Evolutionary conservation across 1,284 basidiomycete species (phyloP).

Genomic region (Austropuccinia psidii): DNA sequence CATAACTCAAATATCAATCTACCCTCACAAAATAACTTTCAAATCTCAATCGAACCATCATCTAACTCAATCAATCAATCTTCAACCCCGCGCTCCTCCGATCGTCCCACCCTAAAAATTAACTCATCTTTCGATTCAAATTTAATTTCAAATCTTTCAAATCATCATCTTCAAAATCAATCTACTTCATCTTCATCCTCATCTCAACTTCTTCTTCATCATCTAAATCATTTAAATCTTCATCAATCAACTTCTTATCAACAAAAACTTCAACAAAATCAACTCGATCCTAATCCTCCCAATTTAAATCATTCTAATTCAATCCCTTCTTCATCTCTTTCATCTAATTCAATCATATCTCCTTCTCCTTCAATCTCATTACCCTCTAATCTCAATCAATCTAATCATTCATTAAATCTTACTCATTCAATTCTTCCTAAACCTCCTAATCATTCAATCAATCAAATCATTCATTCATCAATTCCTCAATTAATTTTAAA

Average conservation of each 20-base stretch:
- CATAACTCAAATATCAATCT: neutral
- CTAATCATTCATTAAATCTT: neutral
- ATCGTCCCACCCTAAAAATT: neutral
- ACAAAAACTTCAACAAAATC: neutral
- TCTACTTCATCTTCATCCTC: neutral
- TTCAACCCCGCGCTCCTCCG: neutral
- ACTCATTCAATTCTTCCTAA: neutral
- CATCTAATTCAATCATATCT: too few species aligned
- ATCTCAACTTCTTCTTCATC: neutral
- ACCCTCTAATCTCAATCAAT: too few species aligned
- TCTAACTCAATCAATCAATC: conserved; percentile 1
- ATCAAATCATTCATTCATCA: neutral
- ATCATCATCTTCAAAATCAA: neutral
- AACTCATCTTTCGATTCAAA: neutral
- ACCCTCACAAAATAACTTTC: neutral
- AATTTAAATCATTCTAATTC: too few species aligned
- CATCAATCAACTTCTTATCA: neutral
- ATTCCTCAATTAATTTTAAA: neutral
- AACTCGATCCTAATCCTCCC: neutral
- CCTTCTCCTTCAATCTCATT: neutral
- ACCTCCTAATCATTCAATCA: neutral
- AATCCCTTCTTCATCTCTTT: too few species aligned
- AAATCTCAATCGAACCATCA: neutral
- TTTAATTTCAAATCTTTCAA: neutral
- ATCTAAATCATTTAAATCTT: neutral